Base-by-base conservation (phyloP, 2,329 filamentous ascomycete species). In the Sphaerulina vaccinii region DNA sequence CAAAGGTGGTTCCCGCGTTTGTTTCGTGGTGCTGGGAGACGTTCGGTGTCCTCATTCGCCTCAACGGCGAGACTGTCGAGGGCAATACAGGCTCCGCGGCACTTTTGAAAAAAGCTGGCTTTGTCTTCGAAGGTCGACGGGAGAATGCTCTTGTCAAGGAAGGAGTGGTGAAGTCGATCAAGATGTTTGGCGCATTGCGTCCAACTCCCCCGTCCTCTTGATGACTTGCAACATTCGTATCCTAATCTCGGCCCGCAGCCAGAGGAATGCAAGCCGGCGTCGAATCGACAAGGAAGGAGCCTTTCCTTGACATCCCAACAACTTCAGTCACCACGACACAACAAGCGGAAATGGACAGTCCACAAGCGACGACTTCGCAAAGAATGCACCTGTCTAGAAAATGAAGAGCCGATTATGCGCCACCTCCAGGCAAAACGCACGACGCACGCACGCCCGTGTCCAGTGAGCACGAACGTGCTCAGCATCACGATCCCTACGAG, bases 91-190 rank as follows among this genome's bases (percentile, higher is more conserved):
- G 52, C 5, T 73, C 71, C 53, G 65, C 63, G 57, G 62, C 62
- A 37, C 58, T 66, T 33, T 62, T 75, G 52, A 56, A 68, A 51
- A 71, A 69, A 61, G 66, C 64, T 51, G 72, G 72, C 7, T 75
- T 70, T 58, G 46, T 38, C 23, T 41, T 49, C 16, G 73, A 75
- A 56, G 72, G 71, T 1, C 59, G 66, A 21, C 49, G 68, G 56
- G 69, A 62, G 61, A 65, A 61, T 5, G 61, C 66, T 49, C 56
- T 64, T 11, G 63, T 62, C 52, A 75, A 72, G 64, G 45, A 65
- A 48, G 72, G 70, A 0, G 54, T 61, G 41, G 54, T 68, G 3
- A 48, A 47, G 46, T 70, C 69, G 59, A 23, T 66, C 51, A 55
- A 69, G 42, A 23, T 70, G 13, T 71, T 62, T 58, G 72, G 71